Conservation (phyloP, 805 yeast genomes). For the Starmerella kuoi region DNA sequence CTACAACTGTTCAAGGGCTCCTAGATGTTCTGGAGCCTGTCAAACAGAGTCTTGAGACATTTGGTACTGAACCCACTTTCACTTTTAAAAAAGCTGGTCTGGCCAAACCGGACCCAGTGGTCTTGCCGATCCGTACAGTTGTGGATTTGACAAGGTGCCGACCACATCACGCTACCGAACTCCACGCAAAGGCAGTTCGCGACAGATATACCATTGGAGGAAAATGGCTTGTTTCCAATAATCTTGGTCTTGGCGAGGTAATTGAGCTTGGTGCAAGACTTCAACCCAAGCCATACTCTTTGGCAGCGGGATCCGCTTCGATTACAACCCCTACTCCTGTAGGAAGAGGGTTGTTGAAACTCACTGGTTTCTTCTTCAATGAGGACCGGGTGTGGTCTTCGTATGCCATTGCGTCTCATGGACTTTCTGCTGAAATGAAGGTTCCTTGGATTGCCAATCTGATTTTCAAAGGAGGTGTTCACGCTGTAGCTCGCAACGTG, state of each 20-base stretch:
- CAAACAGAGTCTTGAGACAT: constrained; percentile 17
- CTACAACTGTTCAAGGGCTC: constrained; percentile 21
- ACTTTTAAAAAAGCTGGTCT: not conserved
- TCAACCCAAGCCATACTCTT: constrained; percentile 19
- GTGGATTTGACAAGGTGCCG: constrained; percentile 15
- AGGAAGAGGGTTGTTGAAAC: constrained; percentile 16
- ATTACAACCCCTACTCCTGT: constrained; percentile 18
- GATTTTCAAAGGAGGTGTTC: constrained; percentile 37
- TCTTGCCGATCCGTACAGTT: constrained; percentile 11
- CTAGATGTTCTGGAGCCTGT: constrained; percentile 22
- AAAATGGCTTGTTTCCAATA: constrained; percentile 15
- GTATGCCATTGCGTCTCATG: constrained; percentile 40
- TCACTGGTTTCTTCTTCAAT: constrained; percentile 35
- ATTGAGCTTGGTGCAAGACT: constrained; percentile 11
- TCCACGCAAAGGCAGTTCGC: constrained; percentile 11
- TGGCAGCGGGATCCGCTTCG: constrained; percentile 21
- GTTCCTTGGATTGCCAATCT: constrained; percentile 27
- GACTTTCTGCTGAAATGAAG: constrained; percentile 32
- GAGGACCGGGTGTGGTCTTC: constrained; percentile 44
- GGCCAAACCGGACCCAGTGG: not conserved
- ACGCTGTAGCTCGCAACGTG: constrained; percentile 45
- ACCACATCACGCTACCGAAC: constrained; percentile 12
- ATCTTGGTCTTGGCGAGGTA: constrained; percentile 22
- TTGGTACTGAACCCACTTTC: constrained; percentile 19
- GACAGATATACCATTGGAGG: constrained; percentile 16